A percentile compares a stretch with the other conserved stretches of the same genome.
These are phyloP conservation scores for Mycena amicta DNA, from an alignment of 768 basidiomycete genomes.

Conservation along the genomic window DNA sequence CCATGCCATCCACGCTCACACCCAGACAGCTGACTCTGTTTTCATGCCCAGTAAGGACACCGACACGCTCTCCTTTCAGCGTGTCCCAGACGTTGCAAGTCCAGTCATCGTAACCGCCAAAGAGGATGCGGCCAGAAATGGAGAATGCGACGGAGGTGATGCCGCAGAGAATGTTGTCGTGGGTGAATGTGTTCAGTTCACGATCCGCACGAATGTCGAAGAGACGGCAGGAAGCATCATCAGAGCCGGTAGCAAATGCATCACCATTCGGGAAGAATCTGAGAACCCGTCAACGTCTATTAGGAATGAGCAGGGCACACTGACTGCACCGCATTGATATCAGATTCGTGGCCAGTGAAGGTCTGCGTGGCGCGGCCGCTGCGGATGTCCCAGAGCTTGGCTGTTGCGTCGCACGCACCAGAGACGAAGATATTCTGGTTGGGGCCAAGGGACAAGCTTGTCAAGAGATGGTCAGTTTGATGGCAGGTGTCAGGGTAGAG, in stretches of 20 bases:
- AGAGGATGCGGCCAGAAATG: slow-evolving; percentile 93
- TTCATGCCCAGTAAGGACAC: slow-evolving; percentile 96
- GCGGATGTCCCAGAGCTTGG: slow-evolving; percentile 98
- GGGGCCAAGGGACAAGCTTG: slow-evolving; percentile 89
- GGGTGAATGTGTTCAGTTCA: slow-evolving; percentile 94
- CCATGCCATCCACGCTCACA: slow-evolving; percentile 96
- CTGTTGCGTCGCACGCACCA: slow-evolving; percentile 97
- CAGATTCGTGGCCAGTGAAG: slow-evolving; percentile 97
- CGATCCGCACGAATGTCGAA: slow-evolving; percentile 98
- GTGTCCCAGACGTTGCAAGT: slow-evolving; percentile 99
- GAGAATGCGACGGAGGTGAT: slow-evolving; percentile 99
- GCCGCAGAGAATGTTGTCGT: slow-evolving; percentile 98
- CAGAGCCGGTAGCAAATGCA: slow-evolving; percentile 97
- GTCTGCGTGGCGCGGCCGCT: slow-evolving; percentile 98
- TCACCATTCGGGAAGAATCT: slow-evolving; percentile 99
- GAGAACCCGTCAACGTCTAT: slow-evolving; percentile 7
- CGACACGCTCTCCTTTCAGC: slow-evolving; percentile 96
- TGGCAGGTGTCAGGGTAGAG: slow-evolving; percentile 8
- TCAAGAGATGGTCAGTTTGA: slow-evolving; percentile 19
- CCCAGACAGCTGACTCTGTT: slow-evolving; percentile 97
- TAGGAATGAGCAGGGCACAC: too few relatives aligned
- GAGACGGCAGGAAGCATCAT: slow-evolving; percentile 96
- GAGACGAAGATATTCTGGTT: slow-evolving; percentile 97
- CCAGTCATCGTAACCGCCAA: slow-evolving; percentile 99
- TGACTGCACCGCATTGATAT: slow-evolving; percentile 98